Evolutionary conservation across 257 asterid genomes (phyloP).

Genomic region (Rehmannia glutinosa): DNA sequence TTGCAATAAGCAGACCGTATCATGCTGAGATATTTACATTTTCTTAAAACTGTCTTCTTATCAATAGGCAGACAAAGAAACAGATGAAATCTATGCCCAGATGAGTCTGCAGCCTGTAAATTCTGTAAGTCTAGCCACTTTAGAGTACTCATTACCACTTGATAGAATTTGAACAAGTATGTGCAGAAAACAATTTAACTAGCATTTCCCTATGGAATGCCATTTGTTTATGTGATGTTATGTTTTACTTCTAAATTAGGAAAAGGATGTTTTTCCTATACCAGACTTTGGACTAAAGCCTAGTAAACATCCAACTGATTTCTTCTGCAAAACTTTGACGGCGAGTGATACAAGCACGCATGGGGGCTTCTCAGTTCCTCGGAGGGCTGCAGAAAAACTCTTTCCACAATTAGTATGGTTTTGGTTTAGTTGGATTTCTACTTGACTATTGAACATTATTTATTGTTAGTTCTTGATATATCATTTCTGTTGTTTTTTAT

Average conservation of each 20-base stretch:
- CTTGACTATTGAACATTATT: background rate
- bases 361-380: slow-evolving; percentile 96
- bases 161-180: no score
- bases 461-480: background rate
- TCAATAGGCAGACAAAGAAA: slow-evolving; percentile 85
- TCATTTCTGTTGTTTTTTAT: background rate
- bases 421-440: background rate
- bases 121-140: slow-evolving; percentile 51
- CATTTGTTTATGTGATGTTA: background rate
- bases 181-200: no score
- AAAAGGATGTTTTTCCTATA: slow-evolving; percentile 78
- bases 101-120: slow-evolving; percentile 92
- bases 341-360: no score
- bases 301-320: slow-evolving; percentile 82
- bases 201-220: background rate
- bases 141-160: no score
- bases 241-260: slow-evolving; percentile 39
- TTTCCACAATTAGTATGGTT: slow-evolving; percentile 74
- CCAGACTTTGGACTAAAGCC: slow-evolving; percentile 80
- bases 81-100: slow-evolving; percentile 94
- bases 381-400: slow-evolving; percentile 94
- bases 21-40: background rate
- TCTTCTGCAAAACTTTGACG: slow-evolving; percentile 94
- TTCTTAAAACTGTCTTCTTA: background rate
- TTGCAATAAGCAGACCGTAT: background rate